Evolutionary conservation across 768 basidiomycete genomes (phyloP), one percentile per base, ranked within the genome.

Genomic region (Podaxis sp.): DNA sequence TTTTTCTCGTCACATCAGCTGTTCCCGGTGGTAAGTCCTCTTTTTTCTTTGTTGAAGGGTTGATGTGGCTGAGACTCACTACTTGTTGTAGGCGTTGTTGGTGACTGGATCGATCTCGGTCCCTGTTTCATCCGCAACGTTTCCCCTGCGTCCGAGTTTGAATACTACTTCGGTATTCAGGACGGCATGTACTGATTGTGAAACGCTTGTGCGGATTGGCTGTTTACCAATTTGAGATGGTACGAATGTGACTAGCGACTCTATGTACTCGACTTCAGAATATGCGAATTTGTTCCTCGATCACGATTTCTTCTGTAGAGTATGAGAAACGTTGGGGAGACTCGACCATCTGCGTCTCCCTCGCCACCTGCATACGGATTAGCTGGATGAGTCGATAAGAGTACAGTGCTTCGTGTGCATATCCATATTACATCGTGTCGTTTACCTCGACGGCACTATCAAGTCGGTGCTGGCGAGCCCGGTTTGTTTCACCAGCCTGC

Each of bases 71-170:
- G 27, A 29, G 12, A 13, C 8, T 55, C 8, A 4, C 11, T 13
- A 54, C 36, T 36, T 46, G 33, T 11, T 22, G 17, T 22, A 77
- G 73, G 75, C 33, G 55, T 70, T 50, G 69, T 69, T 19, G 74
- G 71, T 2, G 76, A 70, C 12, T 77, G 77, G 76, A 65, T 66
- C 17, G 72, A 78, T 52, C 65, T 74, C 17, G 76, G 74, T 12
- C 64, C 72, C 13, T 78, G 77, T 51, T 59, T 53, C 36, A 13
- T 37, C 51, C 25, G 7, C 62, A 19, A 43, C 22, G 15, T 2
- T 36, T 17, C 5, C 17, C 11, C 11, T 58, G 43, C 15, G 15
- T 27, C 15, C 43, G 43, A n/a, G 17, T 46, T 46, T 46, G n/a
- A 46, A 46, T 15, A 17, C 19, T 46, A 46, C 19, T 46, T n/a